Base-by-base conservation (phyloP, 192 early-diverging fungal species). In the Coemansia sp. region DNA sequence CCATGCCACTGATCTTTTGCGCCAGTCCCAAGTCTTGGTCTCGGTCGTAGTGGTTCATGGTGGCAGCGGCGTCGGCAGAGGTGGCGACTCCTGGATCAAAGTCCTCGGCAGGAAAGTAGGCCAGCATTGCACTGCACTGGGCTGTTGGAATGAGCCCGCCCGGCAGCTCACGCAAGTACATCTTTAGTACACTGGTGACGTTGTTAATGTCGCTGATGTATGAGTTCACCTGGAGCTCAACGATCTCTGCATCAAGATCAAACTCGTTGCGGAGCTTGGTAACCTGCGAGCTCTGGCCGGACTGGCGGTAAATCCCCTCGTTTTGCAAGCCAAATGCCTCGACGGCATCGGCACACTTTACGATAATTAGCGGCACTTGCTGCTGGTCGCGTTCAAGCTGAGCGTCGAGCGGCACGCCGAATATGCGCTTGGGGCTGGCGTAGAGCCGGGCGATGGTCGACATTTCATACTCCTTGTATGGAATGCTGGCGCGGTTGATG, bases 101-200 rank as follows among this genome's bases (percentile, higher is more conserved):
- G 22, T 67, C 60, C 17, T 67, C 60, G 1, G 56, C 44, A 6
- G 60, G 60, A 43, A 74, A 67, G 21, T 53, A 59, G n/a, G 41
- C 21, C 42, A 78, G 57, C 69, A 78, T 71, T 4, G 46, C 18
- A 1, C 41, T 71, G 69, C 42, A 65, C 46, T 72, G 69, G 11
- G 53, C n/a, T 1, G 39, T 24, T 2, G 94, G 91, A 56, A 99
- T 81, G 0, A 97, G 73, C 1, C 93, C 89, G 38, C 94, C 92
- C 5, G 94, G 92, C n/a, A 99, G 72, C 70, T 97, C 94, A 27
- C 97, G 84, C 70, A 99, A 91, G 84, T 90, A 99, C 46, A 95
- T 81, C 69, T 99, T 99, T 3, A 99, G 72, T 22, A 91, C 87
- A 48, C 92, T 86, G 19, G 93, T 76, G 8, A 96, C 79, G 56